A percentile compares a stretch with the other conserved stretches of the same genome.
These are phyloP conservation scores for Ceratobasidium sp. DNA, from an alignment of 1,284 basidiomycete species.

Conservation along the genomic window DNA sequence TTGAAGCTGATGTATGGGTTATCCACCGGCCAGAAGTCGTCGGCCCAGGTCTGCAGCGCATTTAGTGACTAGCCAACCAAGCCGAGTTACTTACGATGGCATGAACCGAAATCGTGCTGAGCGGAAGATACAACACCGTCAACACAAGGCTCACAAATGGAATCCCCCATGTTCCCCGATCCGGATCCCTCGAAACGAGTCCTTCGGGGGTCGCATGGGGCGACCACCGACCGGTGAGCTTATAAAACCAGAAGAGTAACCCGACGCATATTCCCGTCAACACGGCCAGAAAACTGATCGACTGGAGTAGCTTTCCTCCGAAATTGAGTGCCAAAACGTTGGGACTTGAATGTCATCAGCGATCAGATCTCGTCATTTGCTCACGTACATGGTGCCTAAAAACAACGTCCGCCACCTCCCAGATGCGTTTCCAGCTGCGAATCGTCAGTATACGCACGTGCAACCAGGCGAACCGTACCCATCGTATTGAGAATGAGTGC, in stretches of 20 bases:
- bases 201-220: slow-evolving; percentile 61
- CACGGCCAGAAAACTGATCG: slow-evolving; percentile 60
- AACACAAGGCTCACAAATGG: slow-evolving; percentile 67
- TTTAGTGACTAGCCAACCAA: background rate
- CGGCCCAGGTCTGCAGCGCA: slow-evolving; percentile 59
- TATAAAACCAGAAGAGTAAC: slow-evolving; percentile 64
- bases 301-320: slow-evolving; percentile 60
- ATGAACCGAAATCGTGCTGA: slow-evolving; percentile 73
- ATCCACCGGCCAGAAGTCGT: slow-evolving; percentile 72
- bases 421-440: slow-evolving; percentile 11
- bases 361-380: slow-evolving; percentile 34
- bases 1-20: slow-evolving; percentile 66
- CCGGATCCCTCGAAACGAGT: slow-evolving; percentile 53
- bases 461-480: slow-evolving; percentile 51
- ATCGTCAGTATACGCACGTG: background rate
- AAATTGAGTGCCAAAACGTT: slow-evolving; percentile 74
- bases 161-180: slow-evolving; percentile 58
- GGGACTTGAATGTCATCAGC: slow-evolving; percentile 55
- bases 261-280: slow-evolving; percentile 61
- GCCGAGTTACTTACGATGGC: slow-evolving; percentile 54
- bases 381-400: slow-evolving; percentile 66
- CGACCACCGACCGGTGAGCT: slow-evolving; percentile 55
- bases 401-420: slow-evolving; percentile 63
- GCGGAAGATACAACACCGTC: slow-evolving; percentile 69
- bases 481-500: slow-evolving; percentile 70